Conservation (phyloP, 2,329 filamentous ascomycete genomes). For the Endothia cerciana region DNA sequence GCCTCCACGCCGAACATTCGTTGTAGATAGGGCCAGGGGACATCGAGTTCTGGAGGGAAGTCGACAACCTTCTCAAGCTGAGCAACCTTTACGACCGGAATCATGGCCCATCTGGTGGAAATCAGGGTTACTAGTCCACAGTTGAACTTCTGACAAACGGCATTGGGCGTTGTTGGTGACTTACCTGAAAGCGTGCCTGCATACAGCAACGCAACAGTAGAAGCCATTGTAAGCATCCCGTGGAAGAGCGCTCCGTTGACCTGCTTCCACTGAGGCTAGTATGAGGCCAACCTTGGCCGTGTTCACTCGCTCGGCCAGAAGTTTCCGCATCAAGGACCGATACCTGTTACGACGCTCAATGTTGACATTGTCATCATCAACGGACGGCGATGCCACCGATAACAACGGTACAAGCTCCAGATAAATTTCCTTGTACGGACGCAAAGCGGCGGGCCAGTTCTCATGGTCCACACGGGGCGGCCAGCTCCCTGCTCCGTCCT, state of each 20-base stretch:
- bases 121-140: too few relatives aligned
- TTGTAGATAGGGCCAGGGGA: constrained; percentile 2
- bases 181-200: not conserved
- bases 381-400: not conserved
- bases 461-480: not conserved
- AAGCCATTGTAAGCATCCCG: constrained; percentile 7
- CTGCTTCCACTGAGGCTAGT: not conserved
- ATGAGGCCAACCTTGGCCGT: not conserved
- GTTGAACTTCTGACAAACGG: too few relatives aligned
- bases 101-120: constrained; percentile 1
- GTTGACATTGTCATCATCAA: not conserved
- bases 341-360: not conserved
- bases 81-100: not conserved
- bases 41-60: not conserved
- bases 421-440: not conserved
- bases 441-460: not conserved
- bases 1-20: constrained; percentile 2
- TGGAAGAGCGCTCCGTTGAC: not conserved
- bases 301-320: not conserved
- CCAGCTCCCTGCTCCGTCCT: not conserved
- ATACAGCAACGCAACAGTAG: constrained; percentile 1
- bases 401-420: not conserved
- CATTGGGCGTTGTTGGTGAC: not conserved
- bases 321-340: not conserved
- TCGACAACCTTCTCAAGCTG: not conserved